A percentile compares a stretch with the other conserved stretches of the same genome.
Evolutionary conservation across 768 basidiomycete species (phyloP).

Genomic region (Suillus placidus): DNA sequence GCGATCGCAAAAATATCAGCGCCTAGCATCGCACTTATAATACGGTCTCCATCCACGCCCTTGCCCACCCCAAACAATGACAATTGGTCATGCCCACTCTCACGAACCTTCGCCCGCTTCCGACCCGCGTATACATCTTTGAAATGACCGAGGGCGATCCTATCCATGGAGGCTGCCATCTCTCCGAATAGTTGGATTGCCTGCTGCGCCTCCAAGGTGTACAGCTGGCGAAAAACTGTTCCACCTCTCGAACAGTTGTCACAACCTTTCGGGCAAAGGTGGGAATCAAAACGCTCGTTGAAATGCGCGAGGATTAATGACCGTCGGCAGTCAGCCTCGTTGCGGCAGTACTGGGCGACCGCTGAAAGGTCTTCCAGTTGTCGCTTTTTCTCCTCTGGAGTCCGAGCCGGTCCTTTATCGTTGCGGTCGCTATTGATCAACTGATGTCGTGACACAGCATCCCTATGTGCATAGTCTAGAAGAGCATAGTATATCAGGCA

Average conservation of each 20-base stretch:
- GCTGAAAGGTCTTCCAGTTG: constrained; percentile 64
- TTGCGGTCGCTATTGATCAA: constrained; percentile 63
- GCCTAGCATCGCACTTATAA: constrained; percentile 59
- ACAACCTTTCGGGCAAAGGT: constrained; percentile 69
- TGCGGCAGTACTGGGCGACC: constrained; percentile 80
- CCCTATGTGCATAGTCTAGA: constrained; percentile 67
- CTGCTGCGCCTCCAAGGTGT: constrained; percentile 57
- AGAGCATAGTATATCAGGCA: background rate
- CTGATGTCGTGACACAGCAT: constrained; percentile 54
- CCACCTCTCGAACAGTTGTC: constrained; percentile 76
- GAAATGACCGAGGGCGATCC: constrained; percentile 63
- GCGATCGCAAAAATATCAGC: constrained; percentile 52
- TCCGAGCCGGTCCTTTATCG: constrained; percentile 35
- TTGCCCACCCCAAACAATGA: constrained; percentile 57
- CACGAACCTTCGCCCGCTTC: constrained; percentile 46
- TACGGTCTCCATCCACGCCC: constrained; percentile 56
- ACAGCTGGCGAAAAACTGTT: constrained; percentile 52
- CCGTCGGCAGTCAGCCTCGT: constrained; percentile 85
- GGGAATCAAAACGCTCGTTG: constrained; percentile 73
- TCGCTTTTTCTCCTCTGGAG: constrained; percentile 50
- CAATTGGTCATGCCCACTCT: constrained; percentile 50
- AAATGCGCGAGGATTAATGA: constrained; percentile 89
- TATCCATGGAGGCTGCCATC: constrained; percentile 45
- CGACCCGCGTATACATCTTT: constrained; percentile 69
- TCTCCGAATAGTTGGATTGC: constrained; percentile 61